Percentiles rank a stretch among this genome's conserved stretches.
phyloP scores from a whole-genome alignment of 2,329 filamentous ascomycete species.

The Alternaria panax region DNA sequence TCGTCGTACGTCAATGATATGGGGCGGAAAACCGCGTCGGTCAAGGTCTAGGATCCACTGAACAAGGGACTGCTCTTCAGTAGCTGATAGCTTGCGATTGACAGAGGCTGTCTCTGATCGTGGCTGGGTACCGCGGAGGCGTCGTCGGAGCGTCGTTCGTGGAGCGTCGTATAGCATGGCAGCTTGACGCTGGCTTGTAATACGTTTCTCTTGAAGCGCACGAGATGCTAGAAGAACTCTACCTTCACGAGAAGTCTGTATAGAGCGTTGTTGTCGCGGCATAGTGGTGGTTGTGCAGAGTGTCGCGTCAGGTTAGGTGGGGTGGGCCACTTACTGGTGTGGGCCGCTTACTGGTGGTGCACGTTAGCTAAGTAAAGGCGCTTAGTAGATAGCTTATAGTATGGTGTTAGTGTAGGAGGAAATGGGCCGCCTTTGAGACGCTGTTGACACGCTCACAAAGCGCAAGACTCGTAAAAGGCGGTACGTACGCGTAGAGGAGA shows the following conservation, averaged over 20 bases:
- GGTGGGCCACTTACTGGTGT: background rate
- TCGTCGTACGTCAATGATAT: constrained; percentile 7
- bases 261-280: background rate
- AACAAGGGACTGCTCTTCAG: constrained; percentile 17
- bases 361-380: no score
- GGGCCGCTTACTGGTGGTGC: no score
- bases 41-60: constrained; percentile 12
- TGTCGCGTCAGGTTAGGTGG: background rate
- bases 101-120: background rate
- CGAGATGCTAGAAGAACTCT: background rate
- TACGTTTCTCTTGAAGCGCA: background rate
- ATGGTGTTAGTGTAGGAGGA: no score
- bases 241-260: background rate
- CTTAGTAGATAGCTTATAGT: no score
- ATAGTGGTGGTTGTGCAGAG: background rate
- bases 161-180: background rate
- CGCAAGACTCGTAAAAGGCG: no score
- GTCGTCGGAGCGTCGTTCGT: background rate
- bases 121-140: background rate
- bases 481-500: no score
- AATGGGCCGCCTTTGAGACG: no score
- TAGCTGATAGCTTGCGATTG: constrained; percentile 14
- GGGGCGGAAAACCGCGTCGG: background rate
- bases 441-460: no score
- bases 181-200: background rate